phyloP scores from a whole-genome alignment of 768 basidiomycete species.

The Inosperma sp. region DNA sequence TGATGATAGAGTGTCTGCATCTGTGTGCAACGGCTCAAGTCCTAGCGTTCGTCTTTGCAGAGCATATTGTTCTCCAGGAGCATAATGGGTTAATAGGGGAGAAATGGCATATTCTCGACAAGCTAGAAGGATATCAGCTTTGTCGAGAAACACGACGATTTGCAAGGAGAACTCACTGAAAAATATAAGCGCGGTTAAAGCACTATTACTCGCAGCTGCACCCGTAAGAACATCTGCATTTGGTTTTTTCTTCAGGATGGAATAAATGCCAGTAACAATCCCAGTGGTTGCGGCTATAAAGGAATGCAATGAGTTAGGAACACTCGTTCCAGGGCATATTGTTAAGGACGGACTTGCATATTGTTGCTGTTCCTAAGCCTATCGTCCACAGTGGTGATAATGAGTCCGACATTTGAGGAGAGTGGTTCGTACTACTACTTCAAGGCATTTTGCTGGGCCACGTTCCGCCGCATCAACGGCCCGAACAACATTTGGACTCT shows the following conservation, averaged over 20 bases:
- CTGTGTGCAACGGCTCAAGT: constrained; percentile 13
- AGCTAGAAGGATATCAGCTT: constrained; percentile 1
- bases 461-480: too few relatives aligned
- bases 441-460: too few relatives aligned
- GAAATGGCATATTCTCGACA: constrained; percentile 59
- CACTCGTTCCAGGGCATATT: constrained; percentile 21
- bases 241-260: constrained; percentile 44
- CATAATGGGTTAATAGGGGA: constrained; percentile 48
- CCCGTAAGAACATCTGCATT: constrained; percentile 45
- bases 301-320: constrained; percentile 19
- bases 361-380: constrained; percentile 52
- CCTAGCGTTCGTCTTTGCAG: constrained; percentile 34
- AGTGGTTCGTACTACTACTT: background rate
- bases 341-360: constrained; percentile 75
- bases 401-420: constrained; percentile 28
- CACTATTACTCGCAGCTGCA: constrained; percentile 67
- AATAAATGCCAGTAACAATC: constrained; percentile 40
- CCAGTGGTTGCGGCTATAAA: constrained; percentile 55
- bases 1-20: constrained; percentile 3
- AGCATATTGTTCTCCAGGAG: constrained; percentile 47
- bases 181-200: constrained; percentile 67
- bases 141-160: background rate
- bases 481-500: background rate
- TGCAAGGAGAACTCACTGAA: constrained; percentile 54
- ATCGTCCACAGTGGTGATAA: constrained; percentile 37